phyloP scores from a whole-genome alignment of 257 asterid genomes.

The Coffea eugenioides region DNA sequence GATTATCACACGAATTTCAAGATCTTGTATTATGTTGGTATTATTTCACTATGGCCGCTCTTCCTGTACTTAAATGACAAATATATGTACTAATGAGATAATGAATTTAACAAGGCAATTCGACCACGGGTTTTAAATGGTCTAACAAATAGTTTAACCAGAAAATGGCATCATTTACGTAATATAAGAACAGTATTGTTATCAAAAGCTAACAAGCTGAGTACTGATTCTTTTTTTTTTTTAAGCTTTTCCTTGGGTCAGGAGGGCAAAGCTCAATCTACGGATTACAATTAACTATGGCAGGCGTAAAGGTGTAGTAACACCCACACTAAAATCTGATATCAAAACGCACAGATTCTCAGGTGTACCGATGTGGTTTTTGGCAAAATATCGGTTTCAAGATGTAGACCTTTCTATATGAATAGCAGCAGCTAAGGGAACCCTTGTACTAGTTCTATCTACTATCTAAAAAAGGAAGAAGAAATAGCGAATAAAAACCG shows the following conservation, averaged over 20 bases:
- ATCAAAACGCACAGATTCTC: too few species aligned
- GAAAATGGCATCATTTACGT: not conserved
- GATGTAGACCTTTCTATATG: too few species aligned
- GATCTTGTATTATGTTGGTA: not conserved
- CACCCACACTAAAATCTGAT: too few species aligned
- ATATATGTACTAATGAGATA: not conserved
- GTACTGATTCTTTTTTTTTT: too few species aligned
- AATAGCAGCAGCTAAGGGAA: too few species aligned
- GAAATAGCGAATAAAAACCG: too few species aligned
- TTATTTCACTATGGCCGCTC: not conserved
- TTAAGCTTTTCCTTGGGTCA: too few species aligned
- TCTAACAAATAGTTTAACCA: not conserved
- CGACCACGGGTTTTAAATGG: not conserved
- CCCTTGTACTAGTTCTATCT: too few species aligned
- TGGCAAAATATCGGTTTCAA: too few species aligned
- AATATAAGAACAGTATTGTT: not conserved
- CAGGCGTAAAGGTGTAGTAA: not conserved
- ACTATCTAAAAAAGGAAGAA: too few species aligned
- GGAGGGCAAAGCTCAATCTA: not conserved
- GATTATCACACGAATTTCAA: not conserved
- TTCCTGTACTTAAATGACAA: not conserved
- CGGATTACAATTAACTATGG: not conserved
- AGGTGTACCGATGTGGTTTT: too few species aligned
- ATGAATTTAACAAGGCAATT: not conserved
- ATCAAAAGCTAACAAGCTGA: not conserved